Evolutionary conservation across 2,329 filamentous ascomycete species (phyloP), one percentile per base, ranked within the genome.

Genomic region (Colletotrichum sp.): DNA sequence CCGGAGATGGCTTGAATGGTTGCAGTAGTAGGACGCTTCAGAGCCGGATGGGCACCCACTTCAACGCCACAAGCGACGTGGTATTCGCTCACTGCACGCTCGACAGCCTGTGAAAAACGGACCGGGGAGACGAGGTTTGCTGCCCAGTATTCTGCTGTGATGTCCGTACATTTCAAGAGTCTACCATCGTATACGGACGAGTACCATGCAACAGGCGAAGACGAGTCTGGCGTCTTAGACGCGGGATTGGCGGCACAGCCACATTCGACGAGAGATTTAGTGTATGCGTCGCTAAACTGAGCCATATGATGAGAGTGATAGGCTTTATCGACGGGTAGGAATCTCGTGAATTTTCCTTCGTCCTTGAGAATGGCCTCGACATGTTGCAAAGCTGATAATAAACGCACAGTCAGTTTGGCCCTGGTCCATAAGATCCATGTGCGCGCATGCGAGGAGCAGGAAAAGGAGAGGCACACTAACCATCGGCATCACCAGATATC

Each of bases 11-110:
- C 84, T 63, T 87, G 82, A 5, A 77, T 80, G 0, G 83, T 75
- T 0, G 55, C 55, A 59, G 26, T 15, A 59, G 55, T 59, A 59
- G 87, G 87, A 0, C 84, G 84, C 65, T 84, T 83, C 2, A 89
- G 81, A 1, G 86, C 85, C 0, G 86, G 81, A 60, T 85, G 83
- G 3, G 84, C 83, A 0, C 84, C 83, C 10, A 85, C 52, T 34
- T 85, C 83, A 4, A 85, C 15, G 0, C 80, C 52, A 7, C 16
- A 28, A 67, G 18, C 39, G 32, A 34, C 12, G 52, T 60, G 21
- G 1, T 74, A 64, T 6, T 75, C n/a, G 7, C 79, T 77, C 80
- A 60, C 39, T 7, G 57, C 43, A 70, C 7, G 72, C 55, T 63
- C 69, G 26, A n/a, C 76, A 60, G 79, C 80, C 8, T 78, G 67